Conservation (phyloP, 176 grass and related monocot species). For the Phragmites australis region DNA sequence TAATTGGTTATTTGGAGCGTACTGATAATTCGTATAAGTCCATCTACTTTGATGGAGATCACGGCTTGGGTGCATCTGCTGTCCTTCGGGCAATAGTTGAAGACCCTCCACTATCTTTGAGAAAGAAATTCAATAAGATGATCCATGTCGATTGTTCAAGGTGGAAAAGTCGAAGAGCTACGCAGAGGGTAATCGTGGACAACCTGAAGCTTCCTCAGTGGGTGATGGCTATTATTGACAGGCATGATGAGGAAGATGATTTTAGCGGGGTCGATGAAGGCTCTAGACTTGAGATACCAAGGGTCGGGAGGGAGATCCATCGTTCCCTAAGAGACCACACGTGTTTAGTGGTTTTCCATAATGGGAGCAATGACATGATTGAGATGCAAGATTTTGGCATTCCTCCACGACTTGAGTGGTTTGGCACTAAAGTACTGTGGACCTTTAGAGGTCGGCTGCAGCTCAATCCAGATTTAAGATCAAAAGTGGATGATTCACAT, state of each 20-base stretch:
- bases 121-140: slow-evolving; percentile 3
- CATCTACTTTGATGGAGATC: not conserved
- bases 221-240: not conserved
- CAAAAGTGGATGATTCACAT: not conserved
- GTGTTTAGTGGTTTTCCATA: not conserved
- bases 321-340: not conserved
- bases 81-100: slow-evolving; percentile 21
- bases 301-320: accelerated
- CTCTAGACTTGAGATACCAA: not conserved
- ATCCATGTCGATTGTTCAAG: slow-evolving; percentile 4
- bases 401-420: accelerated
- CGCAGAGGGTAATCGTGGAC: not conserved
- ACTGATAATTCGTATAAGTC: accelerated
- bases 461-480: not conserved
- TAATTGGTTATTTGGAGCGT: not conserved
- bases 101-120: not conserved
- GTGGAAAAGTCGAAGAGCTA: slow-evolving; percentile 9
- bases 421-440: not conserved
- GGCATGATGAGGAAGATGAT: slow-evolving; percentile 16
- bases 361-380: not conserved
- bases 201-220: not conserved
- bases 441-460: slow-evolving; percentile 9
- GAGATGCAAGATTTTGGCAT: not conserved
- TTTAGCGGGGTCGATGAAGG: not conserved
- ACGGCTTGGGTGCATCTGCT: not conserved